Evolutionary conservation across 1,284 basidiomycete genomes (phyloP), one percentile per base, ranked within the genome.

Genomic region (Ustilago nuda): DNA sequence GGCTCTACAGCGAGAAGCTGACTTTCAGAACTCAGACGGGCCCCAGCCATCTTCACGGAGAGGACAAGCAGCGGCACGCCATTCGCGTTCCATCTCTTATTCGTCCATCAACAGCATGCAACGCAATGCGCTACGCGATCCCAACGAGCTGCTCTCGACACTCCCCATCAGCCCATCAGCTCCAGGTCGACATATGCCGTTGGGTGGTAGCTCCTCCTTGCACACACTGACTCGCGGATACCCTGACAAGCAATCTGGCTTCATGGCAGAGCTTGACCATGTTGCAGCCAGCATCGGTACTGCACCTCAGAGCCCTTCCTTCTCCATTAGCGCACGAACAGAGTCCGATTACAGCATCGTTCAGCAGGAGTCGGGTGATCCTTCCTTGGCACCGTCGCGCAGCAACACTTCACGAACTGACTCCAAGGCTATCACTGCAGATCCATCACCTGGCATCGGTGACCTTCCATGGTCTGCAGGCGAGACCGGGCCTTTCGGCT

Each of bases 41-140:
- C 43, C 54, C 2, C 60, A 56, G 30, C 27, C 57, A 15, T 57
- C 30, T 17, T 45, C 54, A 45, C 61, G 57, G 41, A 53, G 66
- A 64, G 48, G 37, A 32, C 67, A 70, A 37, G 60, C 76, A 8
- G 37, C 61, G 11, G 35, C 59, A 8, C 73, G 78, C 9, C 79
- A 82, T 57, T 77, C 82, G 39, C 81, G 81, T 12, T 80, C 82
- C 53, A 80, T 84, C 57, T 82, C 81, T n/a, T 81, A 83, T 43
- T 78, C 81, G 4, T 72, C 70, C 30, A 64, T 77, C 70, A 77
- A 66, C 64, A 77, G 57, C 64, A 50, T 69, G 53, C 66, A 69
- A n/a, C 61, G 63, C 33, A 70, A 52, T 32, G 61, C 60, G 3
- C 43, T 66, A 41, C 62, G 65, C 19, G 61, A 66, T 61, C 60